Base-by-base conservation (phyloP, 179 eudicot genomes). In the Beta corolliflora region DNA sequence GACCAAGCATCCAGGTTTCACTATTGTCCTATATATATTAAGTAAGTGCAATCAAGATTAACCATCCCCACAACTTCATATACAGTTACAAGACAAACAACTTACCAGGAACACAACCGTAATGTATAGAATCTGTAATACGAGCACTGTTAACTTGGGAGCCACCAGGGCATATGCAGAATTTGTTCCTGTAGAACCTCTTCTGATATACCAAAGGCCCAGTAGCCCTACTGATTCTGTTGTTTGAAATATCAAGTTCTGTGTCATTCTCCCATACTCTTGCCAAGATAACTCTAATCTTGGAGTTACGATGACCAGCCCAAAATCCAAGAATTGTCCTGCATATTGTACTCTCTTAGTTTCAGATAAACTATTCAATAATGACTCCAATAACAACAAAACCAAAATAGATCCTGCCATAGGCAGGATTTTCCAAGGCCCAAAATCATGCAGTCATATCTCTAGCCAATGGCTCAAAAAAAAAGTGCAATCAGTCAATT, bases 121-220 rank as follows among this genome's bases (percentile, higher is more conserved):
- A 95, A 84, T 95, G 99, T 82, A 95, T 95, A 58, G 98, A 94
- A 85, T 95, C 99, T 18, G 93, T 83, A 81, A 92, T 92, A 53
- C 97, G 97, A 70, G 99, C 99, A 88, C 99, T 95, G 82, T 95
- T 95, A 82, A 95, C 99, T 81, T 95, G 98, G 46, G 99, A 95
- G 79, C 98, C 99, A 87, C 98, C 98, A 81, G 98, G 99, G 78
- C 98, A 95, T 71, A 94, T 92, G 89, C 99, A 95, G 84, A 88
- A 95, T 79, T 94, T 95, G 76, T 90, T 91, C 85, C 90, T 82
- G 82, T 94, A 94, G 81, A 95, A 94, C 69, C 88, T 89, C 87
- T 94, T 94, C 81, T 95, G 99, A 88, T 94, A 94, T 56, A 89
- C 83, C 56, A 95, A 83, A 85, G 83, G 91, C 67, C 94, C 98